Conservation (phyloP, 2,329 filamentous ascomycete genomes). For the Epichloe coenophiala region DNA sequence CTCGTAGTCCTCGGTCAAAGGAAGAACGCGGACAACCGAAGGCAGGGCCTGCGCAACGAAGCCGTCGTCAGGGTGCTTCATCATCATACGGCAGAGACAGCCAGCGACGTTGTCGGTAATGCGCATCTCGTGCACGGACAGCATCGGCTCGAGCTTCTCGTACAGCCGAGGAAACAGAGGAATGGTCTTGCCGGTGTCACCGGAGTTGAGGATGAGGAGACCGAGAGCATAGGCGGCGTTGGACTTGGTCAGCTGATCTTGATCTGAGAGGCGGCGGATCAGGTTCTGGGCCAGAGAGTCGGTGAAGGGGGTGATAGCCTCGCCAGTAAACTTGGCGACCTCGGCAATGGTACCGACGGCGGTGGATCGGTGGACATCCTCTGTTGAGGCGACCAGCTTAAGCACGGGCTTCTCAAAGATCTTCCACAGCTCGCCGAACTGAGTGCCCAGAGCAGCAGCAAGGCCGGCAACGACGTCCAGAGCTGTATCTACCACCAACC, state of each 20-base stretch:
- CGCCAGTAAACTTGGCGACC: slow-evolving; percentile 73
- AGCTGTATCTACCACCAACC: slow-evolving; percentile 89
- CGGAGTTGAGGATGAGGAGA: slow-evolving; percentile 69
- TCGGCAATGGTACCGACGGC: slow-evolving; percentile 88
- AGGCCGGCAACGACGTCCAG: slow-evolving; percentile 82
- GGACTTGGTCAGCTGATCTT: slow-evolving; percentile 83
- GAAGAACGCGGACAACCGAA: slow-evolving; percentile 62
- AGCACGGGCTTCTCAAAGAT: slow-evolving; percentile 86
- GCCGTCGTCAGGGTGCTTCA: slow-evolving; percentile 70
- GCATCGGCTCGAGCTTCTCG: slow-evolving; percentile 71
- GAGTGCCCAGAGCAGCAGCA: slow-evolving; percentile 63
- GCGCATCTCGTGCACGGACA: slow-evolving; percentile 64
- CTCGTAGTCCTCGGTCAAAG: slow-evolving; percentile 85
- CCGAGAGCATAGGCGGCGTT: slow-evolving; percentile 90
- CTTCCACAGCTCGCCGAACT: slow-evolving; percentile 85
- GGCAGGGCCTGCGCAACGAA: slow-evolving; percentile 75
- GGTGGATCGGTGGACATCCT: slow-evolving; percentile 76
- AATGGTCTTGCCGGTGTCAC: slow-evolving; percentile 54
- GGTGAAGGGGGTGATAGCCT: slow-evolving; percentile 71
- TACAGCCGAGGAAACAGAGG: slow-evolving; percentile 68
- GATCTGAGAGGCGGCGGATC: slow-evolving; percentile 74
- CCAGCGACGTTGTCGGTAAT: slow-evolving; percentile 88
- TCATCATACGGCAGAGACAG: slow-evolving; percentile 84
- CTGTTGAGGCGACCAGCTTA: slow-evolving; percentile 75
- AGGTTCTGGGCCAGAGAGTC: slow-evolving; percentile 63